Conservation (phyloP, 2,329 filamentous ascomycete genomes). For the Aureobasidium lini region DNA sequence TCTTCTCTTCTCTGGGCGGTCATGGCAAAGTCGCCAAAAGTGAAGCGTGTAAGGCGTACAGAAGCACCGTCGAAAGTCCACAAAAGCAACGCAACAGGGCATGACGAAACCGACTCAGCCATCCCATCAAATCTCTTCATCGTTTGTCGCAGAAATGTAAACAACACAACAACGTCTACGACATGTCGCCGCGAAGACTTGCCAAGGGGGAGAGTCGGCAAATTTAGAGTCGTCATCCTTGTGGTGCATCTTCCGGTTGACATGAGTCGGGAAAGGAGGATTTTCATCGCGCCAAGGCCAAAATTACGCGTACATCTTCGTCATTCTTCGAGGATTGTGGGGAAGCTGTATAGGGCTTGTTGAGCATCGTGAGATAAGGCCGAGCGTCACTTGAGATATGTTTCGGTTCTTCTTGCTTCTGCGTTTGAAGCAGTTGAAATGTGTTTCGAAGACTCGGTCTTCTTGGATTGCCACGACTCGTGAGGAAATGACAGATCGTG, state of each 20-base stretch:
- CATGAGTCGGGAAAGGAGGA: not conserved
- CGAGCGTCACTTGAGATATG: no score
- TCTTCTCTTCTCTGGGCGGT: no score
- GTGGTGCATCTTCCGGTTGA: not conserved
- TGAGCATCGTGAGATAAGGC: not conserved
- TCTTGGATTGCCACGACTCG: no score
- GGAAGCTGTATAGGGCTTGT: not conserved
- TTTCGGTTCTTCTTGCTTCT: not conserved
- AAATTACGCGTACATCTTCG: not conserved
- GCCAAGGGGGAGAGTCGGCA: not conserved
- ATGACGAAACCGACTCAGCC: not conserved
- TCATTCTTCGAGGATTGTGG: slow-evolving; percentile 3
- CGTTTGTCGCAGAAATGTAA: not conserved
- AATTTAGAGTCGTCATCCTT: not conserved
- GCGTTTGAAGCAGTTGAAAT: not conserved
- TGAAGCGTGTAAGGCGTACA: no score
- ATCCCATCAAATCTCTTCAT: not conserved
- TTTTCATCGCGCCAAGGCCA: not conserved
- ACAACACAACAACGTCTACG: no score
- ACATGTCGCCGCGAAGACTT: no score
- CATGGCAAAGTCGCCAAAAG: no score
- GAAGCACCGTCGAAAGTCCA: not conserved
- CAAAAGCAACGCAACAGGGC: not conserved
- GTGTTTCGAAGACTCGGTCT: no score
- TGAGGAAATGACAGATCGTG: no score